These are phyloP conservation scores for Colletotrichum aenigma DNA, from an alignment of 2,329 filamentous ascomycete species.

Conservation along the genomic window DNA sequence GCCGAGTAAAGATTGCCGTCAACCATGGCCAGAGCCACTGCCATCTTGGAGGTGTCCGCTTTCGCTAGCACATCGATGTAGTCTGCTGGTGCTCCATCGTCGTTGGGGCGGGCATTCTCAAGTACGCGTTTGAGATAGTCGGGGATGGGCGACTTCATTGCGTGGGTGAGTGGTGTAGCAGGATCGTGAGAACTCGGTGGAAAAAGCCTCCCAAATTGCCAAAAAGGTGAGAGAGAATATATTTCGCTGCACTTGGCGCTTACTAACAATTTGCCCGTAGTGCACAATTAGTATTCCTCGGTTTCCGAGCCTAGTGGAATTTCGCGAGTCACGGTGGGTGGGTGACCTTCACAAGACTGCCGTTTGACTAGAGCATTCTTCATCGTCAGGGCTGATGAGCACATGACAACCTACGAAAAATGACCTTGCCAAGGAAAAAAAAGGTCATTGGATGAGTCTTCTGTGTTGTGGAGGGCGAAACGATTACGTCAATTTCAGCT, in stretches of 20 bases:
- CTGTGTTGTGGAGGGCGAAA: background rate
- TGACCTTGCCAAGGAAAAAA: background rate
- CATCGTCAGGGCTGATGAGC: background rate
- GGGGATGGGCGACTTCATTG: slow-evolving; percentile 38
- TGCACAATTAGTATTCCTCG: background rate
- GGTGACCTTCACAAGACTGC: background rate
- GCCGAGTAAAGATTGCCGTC: slow-evolving; percentile 42
- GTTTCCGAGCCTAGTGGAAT: background rate
- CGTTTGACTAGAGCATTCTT: background rate
- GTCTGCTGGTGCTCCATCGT: slow-evolving; percentile 33
- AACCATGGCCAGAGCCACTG: slow-evolving; percentile 41
- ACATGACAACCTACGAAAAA: background rate
- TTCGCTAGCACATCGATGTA: slow-evolving; percentile 42
- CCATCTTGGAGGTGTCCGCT: slow-evolving; percentile 42
- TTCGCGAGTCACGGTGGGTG: background rate
- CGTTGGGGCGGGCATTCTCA: slow-evolving; percentile 32
- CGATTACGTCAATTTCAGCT: background rate
- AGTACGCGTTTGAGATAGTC: slow-evolving; percentile 36
- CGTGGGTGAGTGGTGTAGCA: background rate
- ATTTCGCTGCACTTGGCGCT: background rate
- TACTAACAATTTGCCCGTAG: background rate
- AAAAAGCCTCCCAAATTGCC: background rate
- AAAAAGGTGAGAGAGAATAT: background rate
- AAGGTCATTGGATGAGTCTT: background rate
- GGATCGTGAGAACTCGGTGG: background rate